phyloP scores from a whole-genome alignment of 2,329 filamentous ascomycete genomes.

The Penicillium sp. region DNA sequence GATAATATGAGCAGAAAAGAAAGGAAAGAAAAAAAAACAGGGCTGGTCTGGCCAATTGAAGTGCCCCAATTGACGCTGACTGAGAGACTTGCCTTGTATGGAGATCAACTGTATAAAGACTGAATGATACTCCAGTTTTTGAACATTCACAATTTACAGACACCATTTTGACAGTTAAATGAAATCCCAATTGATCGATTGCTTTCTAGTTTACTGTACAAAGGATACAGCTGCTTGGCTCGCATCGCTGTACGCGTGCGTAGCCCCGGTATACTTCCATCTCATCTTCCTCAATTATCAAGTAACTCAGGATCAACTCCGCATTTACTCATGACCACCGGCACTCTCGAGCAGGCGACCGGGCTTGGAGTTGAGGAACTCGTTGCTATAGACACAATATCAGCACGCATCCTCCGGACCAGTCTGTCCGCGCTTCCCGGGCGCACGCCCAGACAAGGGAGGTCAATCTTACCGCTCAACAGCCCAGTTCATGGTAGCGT shows the following conservation, averaged over 20 bases:
- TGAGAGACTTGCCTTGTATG: not conserved
- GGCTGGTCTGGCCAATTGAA: constrained; percentile 19
- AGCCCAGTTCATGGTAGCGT: constrained; percentile 89
- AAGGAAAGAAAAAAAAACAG: not conserved
- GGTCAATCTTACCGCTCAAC: constrained; percentile 74
- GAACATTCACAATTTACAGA: not conserved
- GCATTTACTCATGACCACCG: constrained; percentile 39
- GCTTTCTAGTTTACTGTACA: constrained; percentile 54
- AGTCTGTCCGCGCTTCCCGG: not conserved
- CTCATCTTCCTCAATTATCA: constrained; percentile 8
- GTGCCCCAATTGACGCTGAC: constrained; percentile 24
- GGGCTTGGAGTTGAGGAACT: constrained; percentile 59
- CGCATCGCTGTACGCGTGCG: constrained; percentile 20
- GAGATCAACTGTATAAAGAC: not conserved
- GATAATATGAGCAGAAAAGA: not conserved
- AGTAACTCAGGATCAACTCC: constrained; percentile 15
- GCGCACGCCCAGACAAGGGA: constrained; percentile 1
- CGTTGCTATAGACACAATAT: constrained; percentile 47
- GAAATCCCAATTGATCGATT: constrained; percentile 36
- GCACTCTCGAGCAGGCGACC: constrained; percentile 47
- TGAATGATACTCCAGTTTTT: not conserved
- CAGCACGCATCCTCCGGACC: constrained; percentile 6
- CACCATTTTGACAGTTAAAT: constrained; percentile 16
- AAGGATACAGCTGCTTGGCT: constrained; percentile 33
- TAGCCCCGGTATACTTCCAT: constrained; percentile 24